Percentiles rank a stretch among this genome's conserved stretches.
These are phyloP conservation scores for Colletotrichum liaoningense DNA, from an alignment of 2,329 filamentous ascomycete genomes.

Conservation along the genomic window DNA sequence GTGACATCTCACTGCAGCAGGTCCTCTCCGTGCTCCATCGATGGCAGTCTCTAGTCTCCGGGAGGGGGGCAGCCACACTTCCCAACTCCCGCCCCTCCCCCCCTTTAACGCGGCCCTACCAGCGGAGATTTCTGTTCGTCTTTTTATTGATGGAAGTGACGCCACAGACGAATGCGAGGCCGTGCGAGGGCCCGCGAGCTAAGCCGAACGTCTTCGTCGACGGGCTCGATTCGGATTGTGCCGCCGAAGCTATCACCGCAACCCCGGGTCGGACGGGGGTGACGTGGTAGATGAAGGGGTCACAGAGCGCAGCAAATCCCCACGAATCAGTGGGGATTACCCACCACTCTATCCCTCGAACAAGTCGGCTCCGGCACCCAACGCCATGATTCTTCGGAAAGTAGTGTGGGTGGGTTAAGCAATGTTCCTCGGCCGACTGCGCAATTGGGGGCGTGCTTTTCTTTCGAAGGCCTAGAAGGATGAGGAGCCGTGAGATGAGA, in stretches of 20 bases:
- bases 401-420: neutral
- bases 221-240: slow-evolving; percentile 17
- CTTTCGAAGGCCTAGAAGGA: neutral
- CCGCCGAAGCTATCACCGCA: slow-evolving; percentile 18
- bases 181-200: neutral
- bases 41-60: slow-evolving; percentile 15
- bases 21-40: slow-evolving; percentile 8
- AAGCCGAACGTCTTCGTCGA: neutral
- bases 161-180: neutral
- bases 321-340: slow-evolving; percentile 26
- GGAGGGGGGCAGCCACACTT: neutral
- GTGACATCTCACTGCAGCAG: slow-evolving; percentile 8
- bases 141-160: slow-evolving; percentile 17
- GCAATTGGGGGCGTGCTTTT: neutral
- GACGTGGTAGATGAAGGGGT: slow-evolving; percentile 29
- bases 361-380: slow-evolving; percentile 17
- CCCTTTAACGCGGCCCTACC: slow-evolving; percentile 23
- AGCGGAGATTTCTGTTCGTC: slow-evolving; percentile 5
- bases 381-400: slow-evolving; percentile 1
- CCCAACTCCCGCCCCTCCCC: neutral
- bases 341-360: slow-evolving; percentile 22
- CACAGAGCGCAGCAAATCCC: slow-evolving; percentile 16
- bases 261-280: slow-evolving; percentile 10
- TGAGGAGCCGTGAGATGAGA: slow-evolving; percentile 28
- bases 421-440: slow-evolving; percentile 12